These are phyloP conservation scores for Uncinocarpus reesii DNA, from an alignment of 2,329 filamentous ascomycete species.

Conservation along the genomic window DNA sequence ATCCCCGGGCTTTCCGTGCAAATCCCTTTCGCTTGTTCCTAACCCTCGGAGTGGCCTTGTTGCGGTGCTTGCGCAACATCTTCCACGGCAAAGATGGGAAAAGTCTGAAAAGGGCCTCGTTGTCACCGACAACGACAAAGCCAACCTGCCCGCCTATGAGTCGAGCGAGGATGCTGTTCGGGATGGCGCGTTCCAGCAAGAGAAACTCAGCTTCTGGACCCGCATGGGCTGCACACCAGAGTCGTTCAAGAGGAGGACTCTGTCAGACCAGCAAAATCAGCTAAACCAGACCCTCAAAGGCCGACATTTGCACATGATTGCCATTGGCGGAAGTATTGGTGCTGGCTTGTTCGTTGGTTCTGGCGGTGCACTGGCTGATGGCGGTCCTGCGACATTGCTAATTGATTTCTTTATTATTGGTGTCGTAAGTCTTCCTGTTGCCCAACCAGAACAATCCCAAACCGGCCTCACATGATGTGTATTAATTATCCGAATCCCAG, in stretches of 20 bases:
- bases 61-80: neutral
- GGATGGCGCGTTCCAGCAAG: neutral
- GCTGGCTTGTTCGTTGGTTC: slow-evolving; percentile 36
- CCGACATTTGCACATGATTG: slow-evolving; percentile 35
- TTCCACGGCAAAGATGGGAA: slow-evolving; percentile 7
- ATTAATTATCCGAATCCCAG: slow-evolving; percentile 18
- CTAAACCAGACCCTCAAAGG: slow-evolving; percentile 25
- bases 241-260: slow-evolving; percentile 30
- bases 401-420: slow-evolving; percentile 46
- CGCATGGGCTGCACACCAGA: slow-evolving; percentile 31
- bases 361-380: slow-evolving; percentile 28
- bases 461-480: too few species aligned
- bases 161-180: slow-evolving; percentile 2
- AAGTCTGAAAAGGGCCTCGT: slow-evolving; percentile 10
- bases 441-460: neutral
- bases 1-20: too few species aligned
- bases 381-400: slow-evolving; percentile 31
- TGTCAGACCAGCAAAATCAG: slow-evolving; percentile 17
- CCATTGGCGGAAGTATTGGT: slow-evolving; percentile 24
- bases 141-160: slow-evolving; percentile 13
- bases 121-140: neutral
- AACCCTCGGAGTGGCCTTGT: neutral
- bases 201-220: slow-evolving; percentile 27
- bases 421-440: slow-evolving; percentile 17
- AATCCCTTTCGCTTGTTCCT: neutral